phyloP scores from a whole-genome alignment of 768 basidiomycete genomes.

The Termitomyces sp. region DNA sequence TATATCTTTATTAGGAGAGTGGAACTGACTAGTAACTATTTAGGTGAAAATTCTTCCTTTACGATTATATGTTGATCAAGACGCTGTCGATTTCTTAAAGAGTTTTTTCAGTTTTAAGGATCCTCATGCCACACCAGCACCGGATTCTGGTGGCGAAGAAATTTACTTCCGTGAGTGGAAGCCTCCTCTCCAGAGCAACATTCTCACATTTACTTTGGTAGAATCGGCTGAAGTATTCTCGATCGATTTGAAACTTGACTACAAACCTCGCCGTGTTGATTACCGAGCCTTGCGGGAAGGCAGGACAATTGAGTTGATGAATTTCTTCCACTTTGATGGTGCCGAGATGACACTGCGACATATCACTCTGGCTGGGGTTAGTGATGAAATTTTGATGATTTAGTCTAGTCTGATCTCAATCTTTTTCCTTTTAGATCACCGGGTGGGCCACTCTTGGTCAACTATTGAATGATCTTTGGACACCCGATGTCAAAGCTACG shows the following conservation, averaged over 20 bases:
- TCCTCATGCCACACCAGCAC: constrained; percentile 37
- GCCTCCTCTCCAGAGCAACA: neutral
- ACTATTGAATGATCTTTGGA: constrained; percentile 96
- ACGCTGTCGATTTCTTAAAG: constrained; percentile 97
- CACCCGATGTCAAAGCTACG: constrained; percentile 98
- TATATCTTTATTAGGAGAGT: neutral
- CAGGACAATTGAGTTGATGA: constrained; percentile 95
- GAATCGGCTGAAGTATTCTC: constrained; percentile 96
- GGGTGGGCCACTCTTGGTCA: constrained; percentile 92
- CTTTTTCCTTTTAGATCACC: constrained; percentile 58
- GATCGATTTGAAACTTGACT: constrained; percentile 93
- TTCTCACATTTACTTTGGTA: constrained; percentile 24
- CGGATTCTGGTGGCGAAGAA: constrained; percentile 42
- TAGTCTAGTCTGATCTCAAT: neutral
- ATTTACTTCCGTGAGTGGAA: constrained; percentile 69
- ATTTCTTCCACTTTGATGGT: constrained; percentile 99
- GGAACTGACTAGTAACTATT: neutral
- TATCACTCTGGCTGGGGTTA: constrained; percentile 85
- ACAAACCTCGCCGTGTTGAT: constrained; percentile 96
- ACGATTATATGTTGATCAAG: constrained; percentile 94
- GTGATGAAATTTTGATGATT: constrained; percentile 24
- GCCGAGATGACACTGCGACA: constrained; percentile 97
- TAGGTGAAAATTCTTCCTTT: constrained; percentile 90
- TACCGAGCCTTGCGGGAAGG: constrained; percentile 89
- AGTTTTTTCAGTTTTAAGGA: constrained; percentile 91